Evolutionary conservation across 768 basidiomycete species (phyloP).

Genomic region (Tricholoma terreum): DNA sequence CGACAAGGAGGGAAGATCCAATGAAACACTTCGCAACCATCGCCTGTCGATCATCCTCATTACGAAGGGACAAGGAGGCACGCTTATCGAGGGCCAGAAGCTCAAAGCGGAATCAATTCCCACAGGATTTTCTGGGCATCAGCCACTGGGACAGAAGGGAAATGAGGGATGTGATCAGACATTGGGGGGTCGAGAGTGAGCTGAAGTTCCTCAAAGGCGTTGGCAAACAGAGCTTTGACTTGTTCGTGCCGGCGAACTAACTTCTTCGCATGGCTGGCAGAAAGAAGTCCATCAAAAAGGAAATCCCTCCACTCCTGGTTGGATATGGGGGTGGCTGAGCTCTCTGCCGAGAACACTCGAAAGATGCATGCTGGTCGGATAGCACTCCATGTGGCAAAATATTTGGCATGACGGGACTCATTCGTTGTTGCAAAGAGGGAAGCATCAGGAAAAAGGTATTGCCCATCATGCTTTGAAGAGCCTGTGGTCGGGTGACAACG

Average conservation of each 20-base stretch:
- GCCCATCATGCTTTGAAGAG: not conserved
- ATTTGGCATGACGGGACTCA: not conserved
- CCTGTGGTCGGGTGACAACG: not conserved
- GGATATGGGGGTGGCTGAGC: not conserved
- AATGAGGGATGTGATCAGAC: not conserved
- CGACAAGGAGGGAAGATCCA: not conserved
- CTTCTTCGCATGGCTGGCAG: not conserved
- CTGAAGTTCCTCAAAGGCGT: not conserved
- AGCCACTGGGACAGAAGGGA: not conserved
- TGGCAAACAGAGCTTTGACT: not conserved
- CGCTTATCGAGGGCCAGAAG: not conserved
- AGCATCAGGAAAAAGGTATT: conserved; percentile 1
- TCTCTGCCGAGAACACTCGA: not conserved
- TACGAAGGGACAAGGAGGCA: not conserved
- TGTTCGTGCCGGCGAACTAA: not conserved
- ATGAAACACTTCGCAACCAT: not conserved
- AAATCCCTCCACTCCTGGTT: not conserved
- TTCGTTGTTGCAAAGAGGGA: not conserved
- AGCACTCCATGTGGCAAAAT: not conserved
- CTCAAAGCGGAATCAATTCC: not conserved
- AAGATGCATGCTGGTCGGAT: not conserved
- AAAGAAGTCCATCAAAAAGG: not conserved
- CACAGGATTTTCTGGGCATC: not conserved
- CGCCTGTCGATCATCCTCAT: not conserved
- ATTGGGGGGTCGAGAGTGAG: not conserved